phyloP scores from a whole-genome alignment of 768 basidiomycete genomes.

The Calocybe gangraenosa region DNA sequence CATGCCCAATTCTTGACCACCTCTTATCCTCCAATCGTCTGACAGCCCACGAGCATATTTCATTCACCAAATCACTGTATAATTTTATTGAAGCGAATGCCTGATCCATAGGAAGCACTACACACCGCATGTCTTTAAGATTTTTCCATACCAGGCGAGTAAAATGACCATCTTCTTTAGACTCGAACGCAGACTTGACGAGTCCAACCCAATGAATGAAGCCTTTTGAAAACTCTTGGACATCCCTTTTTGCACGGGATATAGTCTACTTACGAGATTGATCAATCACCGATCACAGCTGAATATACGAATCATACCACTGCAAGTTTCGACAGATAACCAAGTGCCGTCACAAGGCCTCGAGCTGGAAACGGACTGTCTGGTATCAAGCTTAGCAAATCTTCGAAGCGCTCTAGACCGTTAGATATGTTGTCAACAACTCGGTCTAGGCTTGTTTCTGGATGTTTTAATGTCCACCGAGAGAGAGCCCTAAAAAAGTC shows the following conservation, averaged over 20 bases:
- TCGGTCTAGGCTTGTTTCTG: constrained; percentile 1
- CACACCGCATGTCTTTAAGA: constrained; percentile 9
- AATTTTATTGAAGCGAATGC: not conserved
- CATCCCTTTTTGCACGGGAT: not conserved
- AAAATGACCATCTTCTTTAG: not conserved
- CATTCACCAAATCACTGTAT: constrained; percentile 8
- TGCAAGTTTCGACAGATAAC: constrained; percentile 11
- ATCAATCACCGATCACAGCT: not conserved
- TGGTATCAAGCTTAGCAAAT: constrained; percentile 12
- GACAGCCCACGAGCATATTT: constrained; percentile 10
- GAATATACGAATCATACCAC: constrained; percentile 1
- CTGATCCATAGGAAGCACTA: not conserved
- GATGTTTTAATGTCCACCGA: constrained; percentile 1
- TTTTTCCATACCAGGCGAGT: constrained; percentile 4
- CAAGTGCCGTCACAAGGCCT: constrained; percentile 12
- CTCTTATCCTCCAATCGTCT: constrained; percentile 2
- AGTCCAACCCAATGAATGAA: constrained; percentile 2
- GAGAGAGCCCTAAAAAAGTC: not conserved
- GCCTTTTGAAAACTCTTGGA: constrained; percentile 4
- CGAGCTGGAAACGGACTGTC: constrained; percentile 15
- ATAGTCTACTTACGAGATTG: not conserved
- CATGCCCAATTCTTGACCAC: not conserved
- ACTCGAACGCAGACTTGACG: not conserved
- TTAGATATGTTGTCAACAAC: not conserved
- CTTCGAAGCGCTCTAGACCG: constrained; percentile 4